Conservation (phyloP, 1,284 basidiomycete species). For the Melanopsichium pennsylvanicum region DNA sequence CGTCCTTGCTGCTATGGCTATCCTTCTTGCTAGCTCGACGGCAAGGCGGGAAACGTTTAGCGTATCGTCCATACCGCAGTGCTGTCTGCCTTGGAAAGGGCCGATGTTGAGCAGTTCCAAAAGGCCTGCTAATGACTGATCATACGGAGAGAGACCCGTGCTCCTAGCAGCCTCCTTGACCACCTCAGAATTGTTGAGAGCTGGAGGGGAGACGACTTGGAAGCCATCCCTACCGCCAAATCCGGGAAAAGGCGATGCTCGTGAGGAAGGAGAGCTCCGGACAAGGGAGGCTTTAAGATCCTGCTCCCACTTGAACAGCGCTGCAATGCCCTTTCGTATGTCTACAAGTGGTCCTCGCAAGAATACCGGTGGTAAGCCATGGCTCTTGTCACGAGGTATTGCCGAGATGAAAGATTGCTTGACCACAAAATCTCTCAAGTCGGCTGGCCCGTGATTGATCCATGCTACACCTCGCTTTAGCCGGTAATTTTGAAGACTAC, state of each 20-base stretch:
- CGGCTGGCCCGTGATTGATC: constrained; percentile 71
- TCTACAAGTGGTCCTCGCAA: constrained; percentile 57
- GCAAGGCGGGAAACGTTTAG: constrained; percentile 67
- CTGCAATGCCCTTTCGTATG: constrained; percentile 62
- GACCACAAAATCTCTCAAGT: constrained; percentile 78
- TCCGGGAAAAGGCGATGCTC: constrained; percentile 8
- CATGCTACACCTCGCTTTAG: constrained; percentile 63
- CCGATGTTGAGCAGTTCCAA: constrained; percentile 45
- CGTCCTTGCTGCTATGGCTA: constrained; percentile 13
- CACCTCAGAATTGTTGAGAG: not conserved
- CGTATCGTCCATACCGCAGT: constrained; percentile 69
- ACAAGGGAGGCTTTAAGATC: constrained; percentile 19
- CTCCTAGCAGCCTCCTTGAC: constrained; percentile 13
- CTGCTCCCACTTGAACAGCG: constrained; percentile 41
- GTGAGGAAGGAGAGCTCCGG: not conserved
- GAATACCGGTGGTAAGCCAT: constrained; percentile 46
- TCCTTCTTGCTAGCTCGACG: constrained; percentile 34
- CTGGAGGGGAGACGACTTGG: constrained; percentile 28
- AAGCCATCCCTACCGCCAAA: constrained; percentile 45
- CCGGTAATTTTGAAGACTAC: constrained; percentile 15
- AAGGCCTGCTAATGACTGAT: constrained; percentile 48
- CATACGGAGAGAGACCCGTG: constrained; percentile 25
- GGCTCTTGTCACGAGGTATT: not conserved
- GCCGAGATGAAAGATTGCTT: constrained; percentile 81
- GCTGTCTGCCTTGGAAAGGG: constrained; percentile 67